Evolutionary conservation across 768 basidiomycete species (phyloP), one percentile per base, ranked within the genome.

Genomic region (Phylloporus arenicola): DNA sequence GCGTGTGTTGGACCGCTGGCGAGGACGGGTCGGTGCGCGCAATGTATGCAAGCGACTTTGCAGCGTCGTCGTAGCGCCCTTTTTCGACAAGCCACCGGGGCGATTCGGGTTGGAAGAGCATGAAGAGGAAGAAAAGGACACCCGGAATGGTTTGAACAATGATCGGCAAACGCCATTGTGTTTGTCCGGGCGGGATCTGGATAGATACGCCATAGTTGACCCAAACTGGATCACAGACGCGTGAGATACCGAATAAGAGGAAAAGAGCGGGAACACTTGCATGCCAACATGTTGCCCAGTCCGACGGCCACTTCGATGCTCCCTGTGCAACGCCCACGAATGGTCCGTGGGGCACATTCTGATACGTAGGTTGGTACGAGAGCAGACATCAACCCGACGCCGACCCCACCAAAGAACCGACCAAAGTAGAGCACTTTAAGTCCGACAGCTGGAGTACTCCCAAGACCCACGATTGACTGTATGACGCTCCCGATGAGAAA

Each of bases 351-450:
- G 3, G 67, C 65, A 47, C 63, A 70, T 58, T 73, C 71, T 3
- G 71, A 66, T 3, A 71, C 63, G 22, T 72, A 72, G 0, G 67
- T 62, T 2, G 72, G 72, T 19, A 69, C 67, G 19, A 72, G 42
- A 0, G 68, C 69, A 2, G 65, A 57, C 56, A 70, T 63, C 31
- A 71, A 38, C 24, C 76, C 74, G 6, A 77, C 68, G 3, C 79
- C 78, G 30, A 79, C 61, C 16, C 79, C 81, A 6, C 72, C 67
- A 0, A 81, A 54, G 67, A 78, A 78, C 9, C 77, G 72, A 44
- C 65, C 56, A 43, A 70, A 58, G 48, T 63, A 70, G 9, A 70
- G 53, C 2, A 70, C 16, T 19, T 64, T 41, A n/a, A 71, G 56
- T 14, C 62, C 68, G 3, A 58, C 52, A 8, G 48, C 45, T 4